Percentiles rank a stretch among this genome's conserved stretches.
Evolutionary conservation across 2,329 filamentous ascomycete genomes (phyloP).

Genomic region (Ambrosiella xylebori): DNA sequence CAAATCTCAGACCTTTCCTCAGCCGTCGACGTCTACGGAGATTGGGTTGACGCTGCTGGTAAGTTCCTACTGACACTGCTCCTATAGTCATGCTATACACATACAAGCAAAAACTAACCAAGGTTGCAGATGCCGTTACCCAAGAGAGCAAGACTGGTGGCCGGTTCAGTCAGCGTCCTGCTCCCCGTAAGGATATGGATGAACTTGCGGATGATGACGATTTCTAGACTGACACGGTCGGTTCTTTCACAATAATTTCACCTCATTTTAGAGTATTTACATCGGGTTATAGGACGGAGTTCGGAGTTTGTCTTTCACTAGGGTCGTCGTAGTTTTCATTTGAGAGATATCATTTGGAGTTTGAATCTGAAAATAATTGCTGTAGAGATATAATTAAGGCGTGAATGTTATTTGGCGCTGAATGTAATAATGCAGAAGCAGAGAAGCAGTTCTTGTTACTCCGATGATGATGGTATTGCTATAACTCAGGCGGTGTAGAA

Average conservation of each 20-base stretch:
- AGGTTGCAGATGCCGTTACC: conserved; percentile 8
- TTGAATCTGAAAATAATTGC: background rate
- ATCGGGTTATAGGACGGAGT: conserved; percentile 6
- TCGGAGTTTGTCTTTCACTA: background rate
- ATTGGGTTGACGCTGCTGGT: conserved; percentile 85
- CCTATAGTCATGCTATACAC: background rate
- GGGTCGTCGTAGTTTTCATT: background rate
- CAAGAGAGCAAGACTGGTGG: conserved; percentile 7
- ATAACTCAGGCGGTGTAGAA: conserved; percentile 51
- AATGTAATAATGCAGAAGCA: background rate
- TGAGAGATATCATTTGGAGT: background rate
- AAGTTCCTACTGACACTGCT: conserved; percentile 15
- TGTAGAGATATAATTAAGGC: background rate
- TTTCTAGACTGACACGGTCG: background rate
- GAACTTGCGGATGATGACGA: conserved; percentile 10
- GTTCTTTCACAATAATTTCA: background rate
- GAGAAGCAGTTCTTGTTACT: background rate
- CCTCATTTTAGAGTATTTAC: background rate
- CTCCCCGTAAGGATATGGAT: conserved; percentile 9
- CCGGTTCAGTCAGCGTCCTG: conserved; percentile 9
- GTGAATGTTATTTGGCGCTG: background rate
- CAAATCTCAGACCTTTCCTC: conserved; percentile 56
- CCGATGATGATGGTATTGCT: background rate
- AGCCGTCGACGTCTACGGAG: conserved; percentile 86
- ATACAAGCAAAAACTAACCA: background rate